Evolutionary conservation across 2,329 filamentous ascomycete genomes (phyloP).

Genomic region (Fusarium goolgardi): DNA sequence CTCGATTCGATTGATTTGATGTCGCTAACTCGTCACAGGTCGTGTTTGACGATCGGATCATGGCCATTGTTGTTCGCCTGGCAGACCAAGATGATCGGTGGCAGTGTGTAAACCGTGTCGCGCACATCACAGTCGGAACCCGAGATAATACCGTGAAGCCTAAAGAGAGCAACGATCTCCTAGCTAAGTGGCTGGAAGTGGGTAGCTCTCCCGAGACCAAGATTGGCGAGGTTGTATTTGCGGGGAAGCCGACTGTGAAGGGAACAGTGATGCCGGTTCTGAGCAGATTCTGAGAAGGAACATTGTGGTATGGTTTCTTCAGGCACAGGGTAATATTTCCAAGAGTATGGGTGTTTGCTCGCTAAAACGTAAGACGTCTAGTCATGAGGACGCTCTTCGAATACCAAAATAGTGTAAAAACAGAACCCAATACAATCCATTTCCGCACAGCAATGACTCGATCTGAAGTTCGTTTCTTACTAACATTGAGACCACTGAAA

Average conservation of each 20-base stretch:
- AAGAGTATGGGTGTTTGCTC: background rate
- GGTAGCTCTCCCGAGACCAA: conserved; percentile 58
- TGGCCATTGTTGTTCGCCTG: conserved; percentile 89
- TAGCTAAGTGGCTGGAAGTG: conserved; percentile 77
- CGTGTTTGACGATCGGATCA: conserved; percentile 86
- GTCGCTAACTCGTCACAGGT: conserved; percentile 58
- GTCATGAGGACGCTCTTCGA: background rate
- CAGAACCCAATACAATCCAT: background rate
- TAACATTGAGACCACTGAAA: background rate
- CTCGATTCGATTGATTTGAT: background rate
- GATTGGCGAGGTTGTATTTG: conserved; percentile 63
- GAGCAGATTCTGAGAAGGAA: conserved; percentile 54
- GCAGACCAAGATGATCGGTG: conserved; percentile 67
- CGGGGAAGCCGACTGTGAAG: conserved; percentile 60
- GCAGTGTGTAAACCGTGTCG: conserved; percentile 79
- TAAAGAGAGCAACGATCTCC: conserved; percentile 90
- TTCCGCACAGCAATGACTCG: background rate
- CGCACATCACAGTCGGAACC: conserved; percentile 93
- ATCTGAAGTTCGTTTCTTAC: background rate
- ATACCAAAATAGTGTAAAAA: background rate
- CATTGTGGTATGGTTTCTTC: background rate
- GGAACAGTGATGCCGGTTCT: conserved; percentile 62
- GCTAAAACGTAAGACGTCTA: background rate
- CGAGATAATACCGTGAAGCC: conserved; percentile 81
- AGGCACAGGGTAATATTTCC: background rate